phyloP scores from a whole-genome alignment of 2,329 filamentous ascomycete genomes.

The Cercospora zeina region DNA sequence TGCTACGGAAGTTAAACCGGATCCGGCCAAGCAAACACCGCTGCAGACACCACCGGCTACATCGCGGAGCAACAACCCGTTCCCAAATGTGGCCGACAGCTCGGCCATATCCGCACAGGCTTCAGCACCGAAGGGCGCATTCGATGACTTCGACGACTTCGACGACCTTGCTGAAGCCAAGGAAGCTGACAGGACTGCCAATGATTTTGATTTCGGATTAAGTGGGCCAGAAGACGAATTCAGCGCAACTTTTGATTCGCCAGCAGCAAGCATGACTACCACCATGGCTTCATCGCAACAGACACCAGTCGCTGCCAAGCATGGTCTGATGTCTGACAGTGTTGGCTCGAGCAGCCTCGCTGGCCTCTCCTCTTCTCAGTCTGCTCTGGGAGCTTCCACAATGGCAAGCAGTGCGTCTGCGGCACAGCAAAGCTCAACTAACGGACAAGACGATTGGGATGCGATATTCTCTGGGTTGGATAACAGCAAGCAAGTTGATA shows the following conservation, averaged over 20 bases:
- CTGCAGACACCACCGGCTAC: slow-evolving; percentile 21
- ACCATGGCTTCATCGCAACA: slow-evolving; percentile 47
- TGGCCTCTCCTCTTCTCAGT: slow-evolving; percentile 30
- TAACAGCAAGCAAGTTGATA: slow-evolving; percentile 41
- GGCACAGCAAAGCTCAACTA: slow-evolving; percentile 43
- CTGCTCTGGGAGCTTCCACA: slow-evolving; percentile 10
- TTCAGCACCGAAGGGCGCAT: slow-evolving; percentile 53
- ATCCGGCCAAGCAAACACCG: slow-evolving; percentile 17
- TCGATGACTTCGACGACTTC: slow-evolving; percentile 77
- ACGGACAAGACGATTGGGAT: slow-evolving; percentile 78
- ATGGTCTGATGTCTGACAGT: slow-evolving; percentile 22
- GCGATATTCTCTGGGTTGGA: slow-evolving; percentile 85
- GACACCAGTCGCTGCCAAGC: slow-evolving; percentile 41
- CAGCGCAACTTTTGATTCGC: slow-evolving; percentile 76
- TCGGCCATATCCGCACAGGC: slow-evolving; percentile 7
- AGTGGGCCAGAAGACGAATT: slow-evolving; percentile 67
- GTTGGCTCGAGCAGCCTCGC: slow-evolving; percentile 34
- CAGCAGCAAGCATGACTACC: slow-evolving; percentile 51
- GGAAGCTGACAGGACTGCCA: slow-evolving; percentile 69
- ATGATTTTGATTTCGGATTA: slow-evolving; percentile 73
- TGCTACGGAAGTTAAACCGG: slow-evolving; percentile 19
- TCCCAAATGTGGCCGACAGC: slow-evolving; percentile 7
- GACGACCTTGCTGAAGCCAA: slow-evolving; percentile 82
- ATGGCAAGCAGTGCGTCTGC: slow-evolving; percentile 23
- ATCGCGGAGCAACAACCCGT: slow-evolving; percentile 16